Conservation (phyloP, 495 filamentous ascomycete species). For the Penicillium paxilli region DNA sequence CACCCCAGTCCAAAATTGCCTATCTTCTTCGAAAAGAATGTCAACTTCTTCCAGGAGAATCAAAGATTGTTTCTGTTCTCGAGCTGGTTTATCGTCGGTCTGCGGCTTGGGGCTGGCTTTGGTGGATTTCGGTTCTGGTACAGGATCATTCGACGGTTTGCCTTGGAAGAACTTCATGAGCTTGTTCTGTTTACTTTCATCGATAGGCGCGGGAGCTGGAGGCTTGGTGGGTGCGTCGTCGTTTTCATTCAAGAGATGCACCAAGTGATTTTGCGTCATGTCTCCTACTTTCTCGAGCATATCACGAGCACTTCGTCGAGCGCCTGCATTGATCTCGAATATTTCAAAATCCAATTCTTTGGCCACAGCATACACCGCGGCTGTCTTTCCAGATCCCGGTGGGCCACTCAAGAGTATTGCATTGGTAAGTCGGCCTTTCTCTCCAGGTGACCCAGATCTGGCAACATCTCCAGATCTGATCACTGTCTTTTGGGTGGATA, state of each 20-base stretch:
- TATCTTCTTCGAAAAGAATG: slow-evolving; percentile 90
- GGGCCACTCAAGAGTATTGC: slow-evolving; percentile 87
- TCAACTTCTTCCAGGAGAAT: slow-evolving; percentile 96
- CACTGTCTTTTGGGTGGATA: slow-evolving; percentile 59
- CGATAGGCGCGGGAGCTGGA: slow-evolving; percentile 13
- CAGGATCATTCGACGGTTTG: slow-evolving; percentile 29
- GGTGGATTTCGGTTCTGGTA: slow-evolving; percentile 15
- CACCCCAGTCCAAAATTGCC: slow-evolving; percentile 87
- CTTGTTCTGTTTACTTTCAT: slow-evolving; percentile 72
- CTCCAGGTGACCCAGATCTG: slow-evolving; percentile 27
- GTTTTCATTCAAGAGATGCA: slow-evolving; percentile 51
- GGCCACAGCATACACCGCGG: slow-evolving; percentile 89
- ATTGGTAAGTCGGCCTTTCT: slow-evolving; percentile 51
- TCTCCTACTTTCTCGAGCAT: slow-evolving; percentile 90
- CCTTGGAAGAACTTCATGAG: slow-evolving; percentile 80
- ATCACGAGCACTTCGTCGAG: slow-evolving; percentile 82
- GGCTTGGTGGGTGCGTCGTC: slow-evolving; percentile 23
- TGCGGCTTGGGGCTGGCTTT: slow-evolving; percentile 13
- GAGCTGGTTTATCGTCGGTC: slow-evolving; percentile 39
- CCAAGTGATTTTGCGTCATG: slow-evolving; percentile 94
- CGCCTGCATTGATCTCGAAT: slow-evolving; percentile 89
- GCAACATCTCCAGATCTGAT: slow-evolving; percentile 56
- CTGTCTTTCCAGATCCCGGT: slow-evolving; percentile 89
- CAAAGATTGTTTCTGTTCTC: slow-evolving; percentile 85
- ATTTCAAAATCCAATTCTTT: slow-evolving; percentile 93